These are phyloP conservation scores for Rhododendron molle DNA, from an alignment of 148 eudicot genomes.

Conservation along the genomic window DNA sequence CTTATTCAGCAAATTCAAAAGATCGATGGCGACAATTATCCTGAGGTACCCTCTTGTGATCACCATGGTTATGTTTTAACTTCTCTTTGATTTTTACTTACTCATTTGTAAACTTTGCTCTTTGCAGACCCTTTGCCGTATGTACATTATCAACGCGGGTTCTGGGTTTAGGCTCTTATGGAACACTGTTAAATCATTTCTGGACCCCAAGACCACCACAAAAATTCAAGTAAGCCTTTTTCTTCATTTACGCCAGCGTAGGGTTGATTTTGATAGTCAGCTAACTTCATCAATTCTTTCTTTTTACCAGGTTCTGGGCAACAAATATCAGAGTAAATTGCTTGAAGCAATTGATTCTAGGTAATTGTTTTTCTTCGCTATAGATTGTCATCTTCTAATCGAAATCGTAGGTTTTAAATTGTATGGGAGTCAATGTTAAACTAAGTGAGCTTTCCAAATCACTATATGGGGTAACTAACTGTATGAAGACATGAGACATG, in stretches of 20 bases:
- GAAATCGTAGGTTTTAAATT: neutral
- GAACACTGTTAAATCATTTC: constrained; percentile 84
- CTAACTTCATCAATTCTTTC: neutral
- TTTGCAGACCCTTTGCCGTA: constrained; percentile 65
- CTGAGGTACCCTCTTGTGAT: constrained; percentile 44
- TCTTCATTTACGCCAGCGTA: neutral
- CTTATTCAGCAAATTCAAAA: constrained; percentile 77
- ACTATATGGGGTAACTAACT: neutral
- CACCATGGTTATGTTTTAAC: neutral
- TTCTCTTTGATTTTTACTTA: neutral
- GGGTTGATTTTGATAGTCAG: neutral
- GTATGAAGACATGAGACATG: neutral
- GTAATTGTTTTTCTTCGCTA: constrained; percentile 24
- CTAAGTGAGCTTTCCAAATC: neutral
- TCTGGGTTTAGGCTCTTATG: constrained; percentile 92
- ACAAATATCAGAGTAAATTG: constrained; percentile 86
- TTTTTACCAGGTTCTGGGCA: constrained; percentile 66
- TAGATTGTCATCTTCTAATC: neutral
- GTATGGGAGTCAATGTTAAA: neutral
- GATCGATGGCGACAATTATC: constrained; percentile 79
- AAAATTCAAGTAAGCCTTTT: constrained; percentile 71
- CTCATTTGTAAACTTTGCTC: constrained; percentile 8
- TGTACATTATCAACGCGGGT: constrained; percentile 96
- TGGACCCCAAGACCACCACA: constrained; percentile 85
- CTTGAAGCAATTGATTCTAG: constrained; percentile 88